A percentile compares a stretch with the other conserved stretches of the same genome.
phyloP scores from a whole-genome alignment of 2,329 filamentous ascomycete genomes.

The Kalmusia sp. region DNA sequence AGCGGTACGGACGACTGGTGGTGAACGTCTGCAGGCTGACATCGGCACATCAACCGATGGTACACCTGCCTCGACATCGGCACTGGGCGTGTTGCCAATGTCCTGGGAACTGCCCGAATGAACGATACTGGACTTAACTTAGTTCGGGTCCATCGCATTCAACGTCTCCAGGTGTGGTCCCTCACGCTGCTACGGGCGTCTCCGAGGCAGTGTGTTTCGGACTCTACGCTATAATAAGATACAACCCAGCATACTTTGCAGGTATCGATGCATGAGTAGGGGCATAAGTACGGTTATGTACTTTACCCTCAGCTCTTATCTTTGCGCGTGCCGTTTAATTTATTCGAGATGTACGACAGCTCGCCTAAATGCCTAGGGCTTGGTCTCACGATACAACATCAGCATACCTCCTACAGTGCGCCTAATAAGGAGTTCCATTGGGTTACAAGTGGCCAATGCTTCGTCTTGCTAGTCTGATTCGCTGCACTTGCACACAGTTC shows the following conservation, averaged over 20 bases:
- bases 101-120: no score
- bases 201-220: neutral
- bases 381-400: neutral
- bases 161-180: neutral
- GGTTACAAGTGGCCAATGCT: no score
- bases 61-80: neutral
- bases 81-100: no score
- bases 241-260: neutral
- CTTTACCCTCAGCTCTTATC: slow-evolving; percentile 1
- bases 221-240: neutral
- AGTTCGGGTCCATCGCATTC: neutral
- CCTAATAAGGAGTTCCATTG: no score
- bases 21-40: neutral
- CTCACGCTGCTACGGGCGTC: neutral
- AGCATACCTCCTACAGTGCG: no score
- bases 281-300: neutral
- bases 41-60: neutral
- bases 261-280: neutral
- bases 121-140: neutral
- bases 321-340: neutral
- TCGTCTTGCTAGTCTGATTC: no score
- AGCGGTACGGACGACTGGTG: neutral
- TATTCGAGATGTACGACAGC: slow-evolving; percentile 1
- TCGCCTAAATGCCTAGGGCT: neutral
- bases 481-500: no score